A percentile compares a stretch with the other conserved stretches of the same genome.
Conservation (phyloP, 257 asterid genomes). For the Gardenia jasminoides region DNA sequence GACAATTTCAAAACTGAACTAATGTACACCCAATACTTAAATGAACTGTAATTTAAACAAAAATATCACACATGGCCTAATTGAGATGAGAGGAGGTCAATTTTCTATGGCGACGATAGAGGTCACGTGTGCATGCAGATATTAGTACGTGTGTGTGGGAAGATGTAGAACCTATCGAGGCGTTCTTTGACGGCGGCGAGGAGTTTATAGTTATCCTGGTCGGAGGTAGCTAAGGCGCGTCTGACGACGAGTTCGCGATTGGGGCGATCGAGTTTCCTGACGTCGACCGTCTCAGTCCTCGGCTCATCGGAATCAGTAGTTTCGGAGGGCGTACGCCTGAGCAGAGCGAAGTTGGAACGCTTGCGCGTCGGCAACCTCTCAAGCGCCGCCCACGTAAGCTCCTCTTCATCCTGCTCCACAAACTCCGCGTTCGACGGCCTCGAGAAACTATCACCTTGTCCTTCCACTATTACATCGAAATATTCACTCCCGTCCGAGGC, state of each 20-base stretch:
- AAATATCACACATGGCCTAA: neutral
- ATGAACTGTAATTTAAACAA: neutral
- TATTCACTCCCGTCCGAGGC: slow-evolving; percentile 75
- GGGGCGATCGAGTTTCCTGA: slow-evolving; percentile 60
- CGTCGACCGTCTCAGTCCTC: slow-evolving; percentile 51
- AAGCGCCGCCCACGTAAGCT: slow-evolving; percentile 74
- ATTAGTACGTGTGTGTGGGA: too few species aligned
- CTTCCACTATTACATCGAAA: slow-evolving; percentile 56
- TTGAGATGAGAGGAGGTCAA: neutral
- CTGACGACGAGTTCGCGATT: slow-evolving; percentile 65
- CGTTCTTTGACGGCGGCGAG: slow-evolving; percentile 77
- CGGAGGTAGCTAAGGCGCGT: slow-evolving; percentile 73
- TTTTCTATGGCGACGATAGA: neutral
- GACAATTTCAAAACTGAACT: neutral
- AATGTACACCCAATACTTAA: too few species aligned
- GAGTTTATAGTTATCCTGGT: slow-evolving; percentile 69
- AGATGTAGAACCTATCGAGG: slow-evolving; percentile 49
- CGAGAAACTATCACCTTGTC: slow-evolving; percentile 43
- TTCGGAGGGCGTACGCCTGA: slow-evolving; percentile 35
- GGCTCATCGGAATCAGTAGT: slow-evolving; percentile 19
- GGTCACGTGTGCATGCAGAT: slow-evolving; percentile 9
- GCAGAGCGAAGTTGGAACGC: slow-evolving; percentile 44
- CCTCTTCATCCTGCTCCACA: slow-evolving; percentile 62
- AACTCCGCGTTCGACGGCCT: slow-evolving; percentile 67
- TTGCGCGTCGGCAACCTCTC: slow-evolving; percentile 71